Percentiles rank a stretch among this genome's conserved stretches.
Conservation (phyloP, 176 grass and related monocot species). For the Oryza nivara region DNA sequence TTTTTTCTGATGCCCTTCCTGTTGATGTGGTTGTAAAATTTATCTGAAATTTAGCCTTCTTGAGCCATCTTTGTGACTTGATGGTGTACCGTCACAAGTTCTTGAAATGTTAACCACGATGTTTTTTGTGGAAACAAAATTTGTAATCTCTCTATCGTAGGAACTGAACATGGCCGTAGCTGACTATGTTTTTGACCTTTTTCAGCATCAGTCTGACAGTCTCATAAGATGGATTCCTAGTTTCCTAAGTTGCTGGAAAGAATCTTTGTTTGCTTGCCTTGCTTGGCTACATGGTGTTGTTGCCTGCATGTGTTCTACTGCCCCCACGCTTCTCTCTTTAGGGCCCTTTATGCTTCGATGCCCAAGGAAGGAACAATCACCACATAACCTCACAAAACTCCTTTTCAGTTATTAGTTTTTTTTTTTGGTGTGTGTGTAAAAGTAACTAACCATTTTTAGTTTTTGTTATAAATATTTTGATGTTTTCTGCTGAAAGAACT, state of each 20-base stretch:
- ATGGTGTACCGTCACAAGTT: neutral
- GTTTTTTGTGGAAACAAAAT: neutral
- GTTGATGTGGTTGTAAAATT: neutral
- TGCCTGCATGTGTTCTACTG: neutral
- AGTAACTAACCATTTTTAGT: neutral
- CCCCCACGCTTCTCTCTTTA: constrained; percentile 15
- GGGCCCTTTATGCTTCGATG: constrained; percentile 36
- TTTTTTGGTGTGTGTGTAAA: neutral
- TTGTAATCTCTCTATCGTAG: neutral
- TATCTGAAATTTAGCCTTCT: neutral
- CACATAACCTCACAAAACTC: neutral
- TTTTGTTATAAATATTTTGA: neutral
- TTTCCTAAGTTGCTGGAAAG: constrained; percentile 32
- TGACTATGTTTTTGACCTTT: neutral
- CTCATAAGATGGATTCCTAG: neutral
- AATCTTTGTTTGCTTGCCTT: constrained; percentile 48
- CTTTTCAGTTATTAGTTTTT: neutral
- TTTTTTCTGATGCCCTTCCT: neutral
- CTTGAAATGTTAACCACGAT: neutral
- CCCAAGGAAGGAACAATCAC: constrained; percentile 46
- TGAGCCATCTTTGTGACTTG: neutral
- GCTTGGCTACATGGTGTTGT: neutral
- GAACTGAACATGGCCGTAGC: neutral
- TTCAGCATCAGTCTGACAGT: neutral
- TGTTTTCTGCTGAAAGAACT: neutral